Evolutionary conservation across 177 flowering plant species (phyloP).

Genomic region (Vitis hybrid): DNA sequence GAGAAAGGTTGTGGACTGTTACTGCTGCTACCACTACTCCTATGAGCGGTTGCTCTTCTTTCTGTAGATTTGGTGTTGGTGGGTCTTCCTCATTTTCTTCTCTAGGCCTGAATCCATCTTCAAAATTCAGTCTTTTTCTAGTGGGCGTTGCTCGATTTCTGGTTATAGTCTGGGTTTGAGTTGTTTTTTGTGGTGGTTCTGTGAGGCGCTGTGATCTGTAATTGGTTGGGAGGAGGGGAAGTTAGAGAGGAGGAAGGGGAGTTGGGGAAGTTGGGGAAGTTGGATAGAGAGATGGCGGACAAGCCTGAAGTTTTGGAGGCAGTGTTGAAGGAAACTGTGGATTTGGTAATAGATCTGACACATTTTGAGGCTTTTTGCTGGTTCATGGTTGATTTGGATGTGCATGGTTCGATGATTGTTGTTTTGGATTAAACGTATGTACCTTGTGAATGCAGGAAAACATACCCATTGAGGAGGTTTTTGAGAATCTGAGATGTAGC

Average conservation of each 20-base stretch:
- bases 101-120: slow-evolving; percentile 5
- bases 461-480: slow-evolving; percentile 64
- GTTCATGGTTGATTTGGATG: slow-evolving; percentile 5
- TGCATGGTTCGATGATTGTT: slow-evolving; percentile 8
- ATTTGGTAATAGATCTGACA: slow-evolving; percentile 83
- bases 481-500: slow-evolving; percentile 46
- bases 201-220: slow-evolving; percentile 10
- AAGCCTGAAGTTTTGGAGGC: slow-evolving; percentile 80
- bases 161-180: background rate
- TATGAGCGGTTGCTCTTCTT: slow-evolving; percentile 29
- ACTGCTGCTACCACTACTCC: slow-evolving; percentile 14
- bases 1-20: slow-evolving; percentile 21
- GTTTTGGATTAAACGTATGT: slow-evolving; percentile 1
- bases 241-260: slow-evolving; percentile 10
- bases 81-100: slow-evolving; percentile 25
- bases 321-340: slow-evolving; percentile 90
- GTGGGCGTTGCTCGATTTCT: slow-evolving; percentile 13
- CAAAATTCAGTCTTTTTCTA: slow-evolving; percentile 15
- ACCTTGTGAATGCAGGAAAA: slow-evolving; percentile 55
- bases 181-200: slow-evolving; percentile 16
- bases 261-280: slow-evolving; percentile 55
- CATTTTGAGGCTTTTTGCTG: slow-evolving; percentile 10
- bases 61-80: slow-evolving; percentile 36
- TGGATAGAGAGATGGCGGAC: slow-evolving; percentile 29
- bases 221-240: slow-evolving; percentile 3